Percentiles rank a stretch among this genome's conserved stretches.
Conservation (phyloP, 768 basidiomycete species). For the Lactarius hatsudake region DNA sequence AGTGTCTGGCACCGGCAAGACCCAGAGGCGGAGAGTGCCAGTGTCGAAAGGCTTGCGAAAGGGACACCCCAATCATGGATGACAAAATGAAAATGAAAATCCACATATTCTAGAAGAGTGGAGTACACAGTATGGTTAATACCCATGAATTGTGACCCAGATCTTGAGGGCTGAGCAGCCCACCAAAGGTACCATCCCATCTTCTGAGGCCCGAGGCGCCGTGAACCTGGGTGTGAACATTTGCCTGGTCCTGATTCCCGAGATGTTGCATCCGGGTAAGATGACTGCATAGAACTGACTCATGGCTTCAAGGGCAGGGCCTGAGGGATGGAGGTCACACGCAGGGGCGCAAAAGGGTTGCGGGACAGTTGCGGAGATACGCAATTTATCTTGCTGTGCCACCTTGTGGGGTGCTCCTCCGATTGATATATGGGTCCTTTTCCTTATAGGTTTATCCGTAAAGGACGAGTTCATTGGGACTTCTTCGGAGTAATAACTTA, state of each 20-base stretch:
- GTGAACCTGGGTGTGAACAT: background rate
- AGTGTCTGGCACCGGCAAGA: background rate
- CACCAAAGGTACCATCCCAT: background rate
- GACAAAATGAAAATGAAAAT: too few relatives aligned
- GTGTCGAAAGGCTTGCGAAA: background rate
- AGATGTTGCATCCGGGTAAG: background rate
- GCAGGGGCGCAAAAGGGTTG: background rate
- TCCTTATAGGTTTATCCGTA: background rate
- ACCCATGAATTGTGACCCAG: background rate
- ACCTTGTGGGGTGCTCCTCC: background rate
- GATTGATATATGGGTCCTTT: background rate
- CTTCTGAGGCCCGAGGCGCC: background rate
- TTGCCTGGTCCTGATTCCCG: background rate
- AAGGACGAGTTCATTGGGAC: background rate
- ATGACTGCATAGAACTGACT: background rate
- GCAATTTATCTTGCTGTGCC: background rate
- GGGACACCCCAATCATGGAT: background rate
- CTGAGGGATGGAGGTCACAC: background rate
- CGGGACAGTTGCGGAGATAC: background rate
- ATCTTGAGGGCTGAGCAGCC: background rate
- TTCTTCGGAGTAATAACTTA: background rate
- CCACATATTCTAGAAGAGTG: background rate
- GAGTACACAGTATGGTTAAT: background rate
- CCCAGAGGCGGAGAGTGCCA: too few relatives aligned
- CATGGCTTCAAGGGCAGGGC: background rate